phyloP scores from a whole-genome alignment of 176 grass and related monocot genomes.

The Oryza punctata region DNA sequence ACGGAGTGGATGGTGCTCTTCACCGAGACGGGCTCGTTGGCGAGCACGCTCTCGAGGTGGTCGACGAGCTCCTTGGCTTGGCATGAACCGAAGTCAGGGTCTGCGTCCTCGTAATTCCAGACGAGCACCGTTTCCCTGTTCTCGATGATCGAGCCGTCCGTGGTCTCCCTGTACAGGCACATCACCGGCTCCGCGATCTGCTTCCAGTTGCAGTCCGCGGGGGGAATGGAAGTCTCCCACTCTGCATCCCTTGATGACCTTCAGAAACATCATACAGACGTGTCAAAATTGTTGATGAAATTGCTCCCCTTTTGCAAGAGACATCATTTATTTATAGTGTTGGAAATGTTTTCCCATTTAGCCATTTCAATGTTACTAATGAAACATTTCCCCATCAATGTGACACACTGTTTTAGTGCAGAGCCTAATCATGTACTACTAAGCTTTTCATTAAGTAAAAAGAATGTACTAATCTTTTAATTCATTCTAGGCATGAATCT shows the following conservation, averaged over 20 bases:
- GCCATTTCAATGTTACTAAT: background rate
- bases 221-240: constrained; percentile 63
- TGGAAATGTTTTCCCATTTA: background rate
- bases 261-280: background rate
- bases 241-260: constrained; percentile 68
- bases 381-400: background rate
- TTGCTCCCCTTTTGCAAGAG: background rate
- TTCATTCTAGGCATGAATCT: background rate
- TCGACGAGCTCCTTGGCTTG: constrained; percentile 93
- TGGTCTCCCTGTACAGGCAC: constrained; percentile 79
- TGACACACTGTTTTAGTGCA: background rate
- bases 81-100: constrained; percentile 93
- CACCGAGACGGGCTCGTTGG: constrained; percentile 87
- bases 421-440: background rate
- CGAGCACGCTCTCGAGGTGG: constrained; percentile 77
- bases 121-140: constrained; percentile 75
- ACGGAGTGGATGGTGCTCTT: constrained; percentile 70
- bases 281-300: background rate
- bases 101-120: constrained; percentile 91
- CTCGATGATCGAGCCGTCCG: constrained; percentile 87
- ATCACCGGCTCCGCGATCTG: constrained; percentile 86
- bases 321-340: background rate
- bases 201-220: constrained; percentile 83
- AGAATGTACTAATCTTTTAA: background rate
- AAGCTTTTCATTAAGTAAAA: background rate